These are phyloP conservation scores for Glycine latifolia DNA, from an alignment of 306 rosid genomes.

Conservation along the genomic window DNA sequence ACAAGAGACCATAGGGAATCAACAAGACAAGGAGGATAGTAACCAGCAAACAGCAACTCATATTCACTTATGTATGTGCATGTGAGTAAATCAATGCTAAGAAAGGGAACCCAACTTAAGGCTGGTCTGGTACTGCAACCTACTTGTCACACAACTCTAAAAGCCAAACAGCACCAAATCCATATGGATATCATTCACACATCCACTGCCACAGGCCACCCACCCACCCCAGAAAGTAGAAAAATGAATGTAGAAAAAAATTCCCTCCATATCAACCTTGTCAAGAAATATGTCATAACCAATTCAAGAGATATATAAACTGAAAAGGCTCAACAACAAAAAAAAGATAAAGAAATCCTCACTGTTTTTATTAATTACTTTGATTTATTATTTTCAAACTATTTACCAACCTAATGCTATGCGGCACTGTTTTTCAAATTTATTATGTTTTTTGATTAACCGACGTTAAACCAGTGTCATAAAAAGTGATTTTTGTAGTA, in stretches of 20 bases:
- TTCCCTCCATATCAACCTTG: conserved; percentile 25
- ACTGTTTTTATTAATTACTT: too few relatives aligned
- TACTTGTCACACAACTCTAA: conserved; percentile 8
- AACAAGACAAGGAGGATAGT: conserved; percentile 2
- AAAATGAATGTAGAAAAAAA: conserved; percentile 18
- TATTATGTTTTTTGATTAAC: too few relatives aligned
- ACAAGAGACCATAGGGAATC: conserved; percentile 37
- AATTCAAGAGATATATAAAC: conserved; percentile 48
- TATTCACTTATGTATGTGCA: conserved; percentile 7
- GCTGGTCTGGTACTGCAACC: conserved; percentile 14
- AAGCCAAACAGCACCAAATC: background rate
- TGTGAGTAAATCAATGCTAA: conserved; percentile 6
- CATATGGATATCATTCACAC: too few relatives aligned
- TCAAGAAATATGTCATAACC: background rate
- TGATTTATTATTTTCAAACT: too few relatives aligned
- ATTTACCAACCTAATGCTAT: too few relatives aligned
- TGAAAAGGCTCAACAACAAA: conserved; percentile 54
- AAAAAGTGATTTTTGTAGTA: too few relatives aligned
- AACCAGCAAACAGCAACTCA: background rate
- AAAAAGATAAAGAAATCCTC: conserved; percentile 57
- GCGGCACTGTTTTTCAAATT: too few relatives aligned
- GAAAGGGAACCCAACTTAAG: conserved; percentile 33
- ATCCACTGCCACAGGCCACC: too few relatives aligned
- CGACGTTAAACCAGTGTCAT: too few relatives aligned
- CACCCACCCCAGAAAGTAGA: background rate